Base-by-base conservation (phyloP, 2,329 filamentous ascomycete species). In the Sclerotinia minor region DNA sequence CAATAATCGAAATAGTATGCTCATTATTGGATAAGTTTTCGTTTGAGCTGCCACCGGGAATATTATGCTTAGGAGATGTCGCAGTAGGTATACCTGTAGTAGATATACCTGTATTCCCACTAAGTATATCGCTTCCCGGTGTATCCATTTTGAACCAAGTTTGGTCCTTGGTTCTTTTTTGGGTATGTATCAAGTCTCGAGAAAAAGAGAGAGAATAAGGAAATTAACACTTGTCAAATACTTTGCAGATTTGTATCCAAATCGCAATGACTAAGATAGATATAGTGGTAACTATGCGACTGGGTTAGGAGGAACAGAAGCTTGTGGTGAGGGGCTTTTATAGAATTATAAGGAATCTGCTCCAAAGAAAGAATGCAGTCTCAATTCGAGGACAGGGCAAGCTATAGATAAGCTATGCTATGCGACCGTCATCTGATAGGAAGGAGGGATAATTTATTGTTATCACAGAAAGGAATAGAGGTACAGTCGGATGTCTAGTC, bases 61-160 rank as follows among this genome's bases (percentile, higher is more conserved):
- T 49, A 60, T 65, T 68, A 68, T 72, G 71, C 58, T 32, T 67
- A 13, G 65, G 65, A 19, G 65, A 61, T 45, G 65, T 47, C 61
- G 68, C 29, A 65, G 68, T 71, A 63, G 71, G 69, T 64, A 71
- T 68, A 61, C 71, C 71, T 68, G 71, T 71, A 50, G 71, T 69
- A 53, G 72, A 72, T 38, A 71, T 76, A 67, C 77, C 76, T 52
- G 75, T 76, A 38, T 67, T 73, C 73, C 76, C 67, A 64, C 60
- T 64, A 55, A 69, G 69, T 59, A 69, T 45, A 17, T 74, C 71
- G 68, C 73, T 76, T 55, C 67, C 68, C 66, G 73, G 68, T 29
- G 69, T 68, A 21, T 74, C 74, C 73, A 76, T 76, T 45, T n/a
- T 70, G 52, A 66, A 50, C 68, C 35, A 59, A 63, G 64, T 52